Evolutionary conservation across 2,329 filamentous ascomycete species (phyloP), one percentile per base, ranked within the genome.

Genomic region (Mollisia scopiformis): DNA sequence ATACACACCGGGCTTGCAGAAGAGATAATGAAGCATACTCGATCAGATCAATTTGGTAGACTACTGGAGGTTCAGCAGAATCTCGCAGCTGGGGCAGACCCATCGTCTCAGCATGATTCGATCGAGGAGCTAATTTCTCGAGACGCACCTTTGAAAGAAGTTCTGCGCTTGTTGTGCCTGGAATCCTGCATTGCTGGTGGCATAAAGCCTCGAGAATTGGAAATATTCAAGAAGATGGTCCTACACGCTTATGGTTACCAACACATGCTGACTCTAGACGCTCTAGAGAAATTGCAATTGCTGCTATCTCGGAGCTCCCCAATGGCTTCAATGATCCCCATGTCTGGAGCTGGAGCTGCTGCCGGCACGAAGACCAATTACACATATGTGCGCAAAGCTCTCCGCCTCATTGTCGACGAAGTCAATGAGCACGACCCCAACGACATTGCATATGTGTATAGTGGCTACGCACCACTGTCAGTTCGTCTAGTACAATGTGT

Each of bases 391-490:
- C 89, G 96, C 57, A 96, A 95, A 74, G 88, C 89, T 62, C 84
- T 99, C 14, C 87, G 90, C 30, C 84, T 99, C 16, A 96, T 97
- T 73, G 90, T 97, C 58, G 95, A 99, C 73, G 95, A 98, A 74
- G 94, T 99, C 39, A 93, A 96, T 72, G 95, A 99, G 75, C 88
- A 95, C 61, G 90, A 96, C 50, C 95, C 95, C 2, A 91, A 95
- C 70, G 95, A 99, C 70, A 89, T 98, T 63, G 90, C 93, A n/a
- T 99, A 99, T 71, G 93, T 97, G 11, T 99, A 98, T 77, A 96
- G 92, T 66, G 96, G 95, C 55, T 99, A 98, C 73, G 95, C 96
- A 4, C 96, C 95, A 0, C 83, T 99, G 13, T 96, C 92, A 47
- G 86, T 98, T 57, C 88, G 95, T 16, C 84, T 99, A 4, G 89